Base-by-base conservation (phyloP, 2,329 filamentous ascomycete species). In the Neonectria neomacrospora region DNA sequence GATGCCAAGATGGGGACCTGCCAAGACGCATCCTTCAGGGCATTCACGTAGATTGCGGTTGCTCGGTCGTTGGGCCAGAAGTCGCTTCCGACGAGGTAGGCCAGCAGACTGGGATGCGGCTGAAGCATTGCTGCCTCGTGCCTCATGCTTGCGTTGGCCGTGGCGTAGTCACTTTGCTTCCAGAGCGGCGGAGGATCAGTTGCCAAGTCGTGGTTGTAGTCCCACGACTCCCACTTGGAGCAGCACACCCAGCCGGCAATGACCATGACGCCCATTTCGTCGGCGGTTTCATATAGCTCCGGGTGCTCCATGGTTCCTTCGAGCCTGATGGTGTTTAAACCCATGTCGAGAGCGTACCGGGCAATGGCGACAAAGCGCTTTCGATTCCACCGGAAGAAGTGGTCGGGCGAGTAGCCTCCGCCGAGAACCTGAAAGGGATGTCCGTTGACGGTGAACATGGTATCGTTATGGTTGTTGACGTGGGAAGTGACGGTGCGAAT, bases 181-280 rank as follows among this genome's bases (percentile, higher is more conserved):
- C 32, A 34, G 5, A 34, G 12, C 32, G 32, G 32, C 12, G 12
- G 12, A 34, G 32, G 32, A 34, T 34, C 14, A 34, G 12, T 16
- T 16, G 32, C 32, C 32, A 34, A 34, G 6, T 34, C 32, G 12
- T 34, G 12, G 32, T 34, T 34, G 32, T 34, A 34, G 12, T 34
- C 32, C 32, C 32, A 73, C 90, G 83, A 85, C 70, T 90, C 88
- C 88, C 88, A 90, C 71, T 90, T 90, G 67, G 90, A 85, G 72
- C 88, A 90, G 73, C 88, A 90, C 64, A 90, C 87, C 87, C 87
- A 90, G 0, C 88, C 88, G 0, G 86, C 78, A 39, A 90, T 77
- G 0, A 90, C 74, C 86, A 90, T 88, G 37, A 90, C 69, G 0
- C 88, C 88, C 69, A 88, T 77, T 3, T 80, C 78, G 68, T 90